Evolutionary conservation across 2,329 filamentous ascomycete genomes (phyloP), one percentile per base, ranked within the genome.

Genomic region (Sporothrix brasiliensis): DNA sequence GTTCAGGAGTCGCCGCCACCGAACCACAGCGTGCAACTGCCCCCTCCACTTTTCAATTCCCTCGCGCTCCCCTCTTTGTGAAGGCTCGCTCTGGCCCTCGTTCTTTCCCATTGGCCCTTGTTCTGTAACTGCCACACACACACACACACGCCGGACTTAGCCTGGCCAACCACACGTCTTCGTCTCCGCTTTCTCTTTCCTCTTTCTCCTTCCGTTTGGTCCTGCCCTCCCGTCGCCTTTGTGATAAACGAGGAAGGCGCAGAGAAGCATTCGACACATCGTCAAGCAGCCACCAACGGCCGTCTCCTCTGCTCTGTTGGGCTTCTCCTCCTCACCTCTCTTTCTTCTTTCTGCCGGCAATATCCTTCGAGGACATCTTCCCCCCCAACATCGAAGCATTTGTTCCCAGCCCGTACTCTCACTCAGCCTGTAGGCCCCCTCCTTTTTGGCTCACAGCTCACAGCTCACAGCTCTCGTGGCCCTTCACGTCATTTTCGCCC

Each of bases 131-230:
- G 34, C 34, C 34, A 34, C 34, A 34, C 34, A 34, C 34, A 34
- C 34, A 34, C 34, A 34, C 34, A 34, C 34, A 1, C 34, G 7
- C 34, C 6, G 34, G 34, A 9, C 34, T 34, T 34, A 34, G 34
- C 34, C 34, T 34, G 34, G 34, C 52, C 69, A 61, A 44, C 58
- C 39, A 58, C 30, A 39, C 19, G 16, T 3, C 5, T 19, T 24
- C 19, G 27, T 24, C 44, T 30, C 58, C 50, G 34, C 52, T 47
- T 68, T 56, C 50, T 68, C 34, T 54, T 27, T 56, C 30, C 52
- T 56, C 16, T 7, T 39, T 52, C 39, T 27, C n/a, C 27, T 13
- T 47, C 34, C 39, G 54, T 58, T 39, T 41, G n/a, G 14, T 14
- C n/a, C 39, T 16, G n/a, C 41, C 21, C 39, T 9, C 27, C 19